Percentiles rank a stretch among this genome's conserved stretches.
These are phyloP conservation scores for Cordyceps fumosorosea DNA, from an alignment of 2,329 filamentous ascomycete species.

Conservation along the genomic window DNA sequence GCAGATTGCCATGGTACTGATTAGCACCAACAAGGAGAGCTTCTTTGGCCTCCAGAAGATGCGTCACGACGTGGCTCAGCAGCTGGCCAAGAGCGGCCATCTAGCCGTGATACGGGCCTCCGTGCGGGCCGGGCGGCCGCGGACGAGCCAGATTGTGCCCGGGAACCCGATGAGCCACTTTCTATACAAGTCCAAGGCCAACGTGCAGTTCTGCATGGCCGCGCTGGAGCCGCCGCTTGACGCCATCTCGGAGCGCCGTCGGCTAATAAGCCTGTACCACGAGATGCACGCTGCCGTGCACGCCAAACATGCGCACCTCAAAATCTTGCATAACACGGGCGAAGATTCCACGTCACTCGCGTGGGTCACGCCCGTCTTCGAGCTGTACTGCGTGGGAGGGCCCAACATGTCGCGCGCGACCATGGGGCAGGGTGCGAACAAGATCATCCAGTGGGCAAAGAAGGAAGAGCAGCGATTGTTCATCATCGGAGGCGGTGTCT, in stretches of 20 bases:
- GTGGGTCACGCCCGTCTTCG: slow-evolving; percentile 87
- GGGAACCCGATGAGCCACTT: slow-evolving; percentile 83
- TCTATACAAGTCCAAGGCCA: slow-evolving; percentile 86
- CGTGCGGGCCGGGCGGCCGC: slow-evolving; percentile 63
- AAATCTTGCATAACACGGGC: slow-evolving; percentile 74
- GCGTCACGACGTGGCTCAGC: slow-evolving; percentile 55
- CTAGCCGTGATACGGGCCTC: slow-evolving; percentile 69
- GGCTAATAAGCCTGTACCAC: slow-evolving; percentile 79
- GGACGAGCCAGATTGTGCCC: slow-evolving; percentile 68
- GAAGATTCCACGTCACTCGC: slow-evolving; percentile 74
- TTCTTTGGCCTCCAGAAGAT: slow-evolving; percentile 83
- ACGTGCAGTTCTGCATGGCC: slow-evolving; percentile 95
- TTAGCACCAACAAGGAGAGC: slow-evolving; percentile 86
- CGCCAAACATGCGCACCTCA: slow-evolving; percentile 73
- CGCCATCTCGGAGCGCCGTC: slow-evolving; percentile 52
- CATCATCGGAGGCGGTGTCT: slow-evolving; percentile 94
- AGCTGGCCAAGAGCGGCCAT: slow-evolving; percentile 69
- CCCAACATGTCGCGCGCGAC: slow-evolving; percentile 58
- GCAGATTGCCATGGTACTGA: slow-evolving; percentile 83
- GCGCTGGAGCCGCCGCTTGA: slow-evolving; percentile 65
- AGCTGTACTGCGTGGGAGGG: slow-evolving; percentile 91
- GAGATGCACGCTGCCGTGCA: slow-evolving; percentile 81
- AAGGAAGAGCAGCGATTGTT: slow-evolving; percentile 90
- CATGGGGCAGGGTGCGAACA: slow-evolving; percentile 79
- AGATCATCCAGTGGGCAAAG: slow-evolving; percentile 85